A percentile compares a stretch with the other conserved stretches of the same genome.
Evolutionary conservation across 1,284 basidiomycete genomes (phyloP).

Genomic region (Sanghuangporus weigelae): DNA sequence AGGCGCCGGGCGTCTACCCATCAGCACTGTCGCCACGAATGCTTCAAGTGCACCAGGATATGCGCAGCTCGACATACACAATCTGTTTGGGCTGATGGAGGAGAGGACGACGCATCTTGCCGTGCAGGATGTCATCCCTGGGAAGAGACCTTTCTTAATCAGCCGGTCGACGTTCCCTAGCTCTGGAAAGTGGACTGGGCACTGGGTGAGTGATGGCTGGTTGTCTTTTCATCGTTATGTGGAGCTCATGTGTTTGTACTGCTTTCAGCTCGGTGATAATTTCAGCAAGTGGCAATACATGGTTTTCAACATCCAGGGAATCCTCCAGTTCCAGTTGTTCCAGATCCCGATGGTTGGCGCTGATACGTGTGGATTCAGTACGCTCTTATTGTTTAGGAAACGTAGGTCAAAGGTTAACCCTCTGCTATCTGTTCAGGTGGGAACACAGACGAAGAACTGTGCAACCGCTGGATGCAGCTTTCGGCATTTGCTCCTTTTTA

Average conservation of each 20-base stretch:
- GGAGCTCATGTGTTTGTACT: not conserved
- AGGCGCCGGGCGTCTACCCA: constrained; percentile 44
- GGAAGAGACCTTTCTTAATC: constrained; percentile 62
- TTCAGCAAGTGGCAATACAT: constrained; percentile 63
- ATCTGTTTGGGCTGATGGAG: constrained; percentile 63
- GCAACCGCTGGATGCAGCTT: constrained; percentile 79
- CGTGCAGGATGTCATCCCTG: constrained; percentile 43
- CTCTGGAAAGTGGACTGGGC: constrained; percentile 53
- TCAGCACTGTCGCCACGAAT: constrained; percentile 53
- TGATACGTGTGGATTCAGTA: constrained; percentile 62
- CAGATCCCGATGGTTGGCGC: constrained; percentile 75
- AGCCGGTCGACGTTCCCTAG: constrained; percentile 62
- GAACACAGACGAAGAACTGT: constrained; percentile 77
- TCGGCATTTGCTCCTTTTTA: constrained; percentile 73
- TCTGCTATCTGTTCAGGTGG: constrained; percentile 33
- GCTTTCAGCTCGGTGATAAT: constrained; percentile 62
- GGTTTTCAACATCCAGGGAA: constrained; percentile 54
- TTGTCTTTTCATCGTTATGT: not conserved
- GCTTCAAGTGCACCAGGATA: constrained; percentile 50
- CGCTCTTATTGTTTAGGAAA: constrained; percentile 19
- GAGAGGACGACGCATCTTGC: constrained; percentile 55
- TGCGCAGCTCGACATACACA: constrained; percentile 58
- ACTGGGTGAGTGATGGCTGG: constrained; percentile 22
- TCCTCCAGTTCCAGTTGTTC: constrained; percentile 73
- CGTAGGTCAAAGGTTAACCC: not conserved